Evolutionary conservation across 1,139 yeast genomes (phyloP), one percentile per base, ranked within the genome.

Genomic region (Zygoascus meyerae): DNA sequence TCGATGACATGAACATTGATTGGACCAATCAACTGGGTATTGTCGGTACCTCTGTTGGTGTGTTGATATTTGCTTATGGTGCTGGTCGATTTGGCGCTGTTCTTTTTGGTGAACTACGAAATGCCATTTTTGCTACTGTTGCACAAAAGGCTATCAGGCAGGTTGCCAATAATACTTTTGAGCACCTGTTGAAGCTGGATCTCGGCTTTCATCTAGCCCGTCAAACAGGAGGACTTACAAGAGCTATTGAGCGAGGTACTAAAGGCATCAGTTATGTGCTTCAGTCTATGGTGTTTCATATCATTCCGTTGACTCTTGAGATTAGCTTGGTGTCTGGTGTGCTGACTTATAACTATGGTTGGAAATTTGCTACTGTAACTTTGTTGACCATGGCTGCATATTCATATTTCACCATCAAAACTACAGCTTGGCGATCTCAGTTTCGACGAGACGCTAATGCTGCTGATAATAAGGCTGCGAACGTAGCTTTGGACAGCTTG

Each of bases 181-280:
- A 72, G 42, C 97, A 90, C 65, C 70, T 92, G 49, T 73, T 92
- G 63, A 81, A 80, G 56, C 74, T 92, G 67, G 99, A 92, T 66
- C 70, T 90, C 45, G 86, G 89, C 15, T 92, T 92, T 75, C 98
- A 92, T 65, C 68, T 92, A 45, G 76, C 94, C 7, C 74, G 90
- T 57, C 97, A 94, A 64, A 94, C 98, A 0, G 99, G 99, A 55
- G 97, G 96, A 0, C 69, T 92, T 40, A 92, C 97, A 0, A 73
- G 98, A 52, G 97, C 98, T 1, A 92, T 92, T 59, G 99, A 92
- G 61, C 74, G 98, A 57, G 99, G 99, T 63, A 92, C 97, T 1
- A 92, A 92, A 58, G 98, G 99, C 67, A 92, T 92, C 46, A 83
- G 95, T 18, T 90, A 85, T 60, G 97, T 92, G 5, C 71, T 92